These are phyloP conservation scores for Calophaca sinica DNA, from an alignment of 306 rosid species.

Conservation along the genomic window DNA sequence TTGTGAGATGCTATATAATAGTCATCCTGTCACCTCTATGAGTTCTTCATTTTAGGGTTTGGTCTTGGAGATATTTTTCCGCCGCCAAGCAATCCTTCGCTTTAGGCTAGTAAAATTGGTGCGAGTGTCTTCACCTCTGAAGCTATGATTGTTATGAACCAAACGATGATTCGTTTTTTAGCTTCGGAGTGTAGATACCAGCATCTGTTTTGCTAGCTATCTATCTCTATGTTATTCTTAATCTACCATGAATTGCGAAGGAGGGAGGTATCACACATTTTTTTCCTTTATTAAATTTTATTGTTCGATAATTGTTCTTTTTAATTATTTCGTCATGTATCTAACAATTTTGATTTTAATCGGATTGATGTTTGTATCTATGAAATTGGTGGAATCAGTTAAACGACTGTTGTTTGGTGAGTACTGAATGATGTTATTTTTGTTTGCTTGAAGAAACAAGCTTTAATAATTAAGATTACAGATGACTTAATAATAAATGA, in stretches of 20 bases:
- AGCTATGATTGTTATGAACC: neutral
- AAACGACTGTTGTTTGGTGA: too few species aligned
- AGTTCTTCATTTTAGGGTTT: neutral
- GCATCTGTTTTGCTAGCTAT: slow-evolving; percentile 1
- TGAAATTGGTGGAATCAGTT: too few species aligned
- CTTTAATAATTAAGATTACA: too few species aligned
- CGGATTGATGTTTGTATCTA: too few species aligned
- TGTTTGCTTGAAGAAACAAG: too few species aligned
- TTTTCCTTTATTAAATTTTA: neutral
- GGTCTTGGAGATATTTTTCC: neutral
- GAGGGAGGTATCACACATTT: neutral
- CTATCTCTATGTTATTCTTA: neutral
- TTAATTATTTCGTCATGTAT: too few species aligned
- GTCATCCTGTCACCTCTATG: too few species aligned
- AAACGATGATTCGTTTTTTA: neutral
- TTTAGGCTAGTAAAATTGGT: neutral
- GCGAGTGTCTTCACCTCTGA: slow-evolving; percentile 40
- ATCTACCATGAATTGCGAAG: too few species aligned
- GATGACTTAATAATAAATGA: too few species aligned
- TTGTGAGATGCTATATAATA: too few species aligned
- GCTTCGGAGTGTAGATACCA: slow-evolving; percentile 10
- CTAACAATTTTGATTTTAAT: too few species aligned
- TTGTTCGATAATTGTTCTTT: neutral
- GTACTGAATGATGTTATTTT: too few species aligned
- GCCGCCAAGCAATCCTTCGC: neutral